phyloP scores from a whole-genome alignment of 2,329 filamentous ascomycete species.

The Bimuria novae-zelandiae region DNA sequence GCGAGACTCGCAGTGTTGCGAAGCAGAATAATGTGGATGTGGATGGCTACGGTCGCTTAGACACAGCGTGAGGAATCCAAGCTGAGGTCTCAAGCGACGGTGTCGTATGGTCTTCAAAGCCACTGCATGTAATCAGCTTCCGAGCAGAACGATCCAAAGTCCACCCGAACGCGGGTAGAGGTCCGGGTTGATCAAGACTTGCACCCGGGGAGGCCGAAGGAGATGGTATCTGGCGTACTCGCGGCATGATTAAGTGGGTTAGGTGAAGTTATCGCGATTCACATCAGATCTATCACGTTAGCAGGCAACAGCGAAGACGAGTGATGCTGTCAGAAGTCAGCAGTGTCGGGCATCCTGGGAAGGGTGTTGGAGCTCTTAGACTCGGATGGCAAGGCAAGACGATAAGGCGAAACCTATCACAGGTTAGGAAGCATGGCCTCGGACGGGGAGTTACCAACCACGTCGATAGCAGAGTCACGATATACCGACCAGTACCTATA shows the following conservation, averaged over 20 bases:
- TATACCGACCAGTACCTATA: constrained; percentile 7
- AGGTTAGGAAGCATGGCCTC: constrained; percentile 3
- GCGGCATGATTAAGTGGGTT: not conserved
- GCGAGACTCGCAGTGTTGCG: too few relatives aligned
- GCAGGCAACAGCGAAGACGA: not conserved
- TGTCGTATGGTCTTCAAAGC: too few relatives aligned
- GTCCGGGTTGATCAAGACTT: too few relatives aligned
- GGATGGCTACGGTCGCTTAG: too few relatives aligned
- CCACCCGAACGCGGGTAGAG: too few relatives aligned
- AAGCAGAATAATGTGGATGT: too few relatives aligned
- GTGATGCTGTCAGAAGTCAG: not conserved
- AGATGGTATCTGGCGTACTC: too few relatives aligned
- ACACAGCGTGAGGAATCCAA: too few relatives aligned
- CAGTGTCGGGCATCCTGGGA: not conserved
- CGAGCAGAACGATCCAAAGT: too few relatives aligned
- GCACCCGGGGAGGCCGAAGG: too few relatives aligned
- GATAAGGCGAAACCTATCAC: constrained; percentile 7
- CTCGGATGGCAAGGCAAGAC: not conserved
- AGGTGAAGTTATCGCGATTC: not conserved
- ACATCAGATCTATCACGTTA: not conserved
- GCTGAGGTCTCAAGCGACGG: too few relatives aligned
- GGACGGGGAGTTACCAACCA: constrained; percentile 10
- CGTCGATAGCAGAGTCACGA: constrained; percentile 11
- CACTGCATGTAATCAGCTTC: too few relatives aligned
- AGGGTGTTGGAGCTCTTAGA: not conserved